Evolutionary conservation across 1,284 basidiomycete species (phyloP), one percentile per base, ranked within the genome.

Genomic region (Ceratobasidium sp.): DNA sequence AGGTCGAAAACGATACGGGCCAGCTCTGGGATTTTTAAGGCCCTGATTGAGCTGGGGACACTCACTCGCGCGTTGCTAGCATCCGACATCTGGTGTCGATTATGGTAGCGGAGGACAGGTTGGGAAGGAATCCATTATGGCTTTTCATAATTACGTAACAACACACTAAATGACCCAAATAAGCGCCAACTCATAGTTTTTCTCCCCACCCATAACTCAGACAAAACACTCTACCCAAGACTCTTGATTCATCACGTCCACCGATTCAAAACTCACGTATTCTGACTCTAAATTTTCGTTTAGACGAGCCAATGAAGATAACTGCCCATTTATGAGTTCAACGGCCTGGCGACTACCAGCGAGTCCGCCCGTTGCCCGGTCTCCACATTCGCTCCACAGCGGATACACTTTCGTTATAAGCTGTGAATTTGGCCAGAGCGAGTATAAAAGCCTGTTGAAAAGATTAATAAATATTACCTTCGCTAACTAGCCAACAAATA

Each of bases 11-110:
- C 9, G 43, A 38, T 9, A 16, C 18, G n/a, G n/a, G 43, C 35
- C n/a, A 58, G 32, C 35, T 58, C 55, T 3, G 55, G 55, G 35
- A 58, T 58, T n/a, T n/a, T n/a, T n/a, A n/a, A n/a, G n/a, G n/a
- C n/a, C n/a, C n/a, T n/a, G n/a, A n/a, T n/a, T n/a, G n/a, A n/a
- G n/a, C n/a, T n/a, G n/a, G n/a, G n/a, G n/a, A n/a, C n/a, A n/a
- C n/a, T n/a, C n/a, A n/a, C n/a, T n/a, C n/a, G n/a, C n/a, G n/a
- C n/a, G n/a, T n/a, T n/a, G n/a, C n/a, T n/a, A n/a, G n/a, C n/a
- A n/a, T n/a, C n/a, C n/a, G n/a, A n/a, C n/a, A n/a, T n/a, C n/a
- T n/a, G n/a, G n/a, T n/a, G n/a, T n/a, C n/a, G n/a, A n/a, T n/a
- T n/a, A n/a, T n/a, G n/a, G n/a, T n/a, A n/a, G n/a, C n/a, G n/a